phyloP scores from a whole-genome alignment of 169 alveolate genomes.

The Hepatocystis sp. region DNA sequence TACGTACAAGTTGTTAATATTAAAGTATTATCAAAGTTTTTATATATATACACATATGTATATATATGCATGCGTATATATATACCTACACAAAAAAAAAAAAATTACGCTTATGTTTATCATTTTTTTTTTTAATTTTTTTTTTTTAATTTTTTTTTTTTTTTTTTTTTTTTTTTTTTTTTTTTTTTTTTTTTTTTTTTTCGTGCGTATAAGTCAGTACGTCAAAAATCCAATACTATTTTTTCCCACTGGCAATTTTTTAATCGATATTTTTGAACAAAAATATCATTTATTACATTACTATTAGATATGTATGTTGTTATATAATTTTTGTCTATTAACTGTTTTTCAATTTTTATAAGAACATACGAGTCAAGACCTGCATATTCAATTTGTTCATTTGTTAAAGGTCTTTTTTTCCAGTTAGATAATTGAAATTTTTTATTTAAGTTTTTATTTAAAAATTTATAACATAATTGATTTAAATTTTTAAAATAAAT shows the following conservation, averaged over 20 bases:
- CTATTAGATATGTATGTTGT: constrained; percentile 39
- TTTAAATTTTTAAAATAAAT: constrained; percentile 77
- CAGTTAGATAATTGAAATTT: constrained; percentile 89
- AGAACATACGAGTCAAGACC: constrained; percentile 90
- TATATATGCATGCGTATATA: too few species aligned
- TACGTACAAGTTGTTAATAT: too few species aligned
- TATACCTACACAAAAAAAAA: too few species aligned
- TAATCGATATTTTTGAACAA: constrained; percentile 34
- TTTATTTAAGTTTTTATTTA: constrained; percentile 85
- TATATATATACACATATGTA: too few species aligned
- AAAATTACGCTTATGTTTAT: too few species aligned
- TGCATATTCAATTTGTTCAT: constrained; percentile 89
- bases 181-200: too few species aligned
- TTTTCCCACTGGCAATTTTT: constrained; percentile 39
- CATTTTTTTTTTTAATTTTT: too few species aligned
- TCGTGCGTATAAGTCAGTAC: too few species aligned
- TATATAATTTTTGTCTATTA: constrained; percentile 28
- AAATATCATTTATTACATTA: constrained; percentile 10
- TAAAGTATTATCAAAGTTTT: too few species aligned
- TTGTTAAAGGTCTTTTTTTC: constrained; percentile 90
- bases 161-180: too few species aligned
- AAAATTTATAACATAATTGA: constrained; percentile 81
- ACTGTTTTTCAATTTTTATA: constrained; percentile 57
- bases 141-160: too few species aligned
- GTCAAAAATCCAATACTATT: too few species aligned